Conservation (phyloP, 1,139 yeast species). For the Suhomyces anneliseae region DNA sequence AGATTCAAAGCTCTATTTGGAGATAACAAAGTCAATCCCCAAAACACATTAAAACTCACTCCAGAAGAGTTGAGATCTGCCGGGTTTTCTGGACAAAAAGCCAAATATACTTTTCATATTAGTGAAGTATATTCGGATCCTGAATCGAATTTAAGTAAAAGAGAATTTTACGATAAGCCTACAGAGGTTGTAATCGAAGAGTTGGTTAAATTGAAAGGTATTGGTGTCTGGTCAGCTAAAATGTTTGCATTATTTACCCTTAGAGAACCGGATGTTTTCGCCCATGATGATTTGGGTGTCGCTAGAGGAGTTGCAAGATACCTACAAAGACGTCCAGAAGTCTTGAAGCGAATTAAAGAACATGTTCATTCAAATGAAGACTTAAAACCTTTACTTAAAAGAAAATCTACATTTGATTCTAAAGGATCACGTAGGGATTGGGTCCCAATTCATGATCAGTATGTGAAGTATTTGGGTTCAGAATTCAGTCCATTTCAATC, state of each 20-base stretch:
- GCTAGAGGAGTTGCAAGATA: constrained; percentile 78
- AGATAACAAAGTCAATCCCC: constrained; percentile 53
- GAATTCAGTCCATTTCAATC: constrained; percentile 67
- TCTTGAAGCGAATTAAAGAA: constrained; percentile 41
- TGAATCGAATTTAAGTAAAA: constrained; percentile 36
- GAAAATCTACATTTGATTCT: constrained; percentile 41
- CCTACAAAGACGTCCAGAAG: constrained; percentile 54
- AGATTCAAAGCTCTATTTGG: constrained; percentile 44
- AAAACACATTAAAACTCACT: constrained; percentile 38
- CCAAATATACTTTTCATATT: constrained; percentile 61
- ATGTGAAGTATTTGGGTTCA: constrained; percentile 55
- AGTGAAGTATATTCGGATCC: constrained; percentile 54
- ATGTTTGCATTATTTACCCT: constrained; percentile 81
- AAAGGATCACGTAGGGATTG: constrained; percentile 49
- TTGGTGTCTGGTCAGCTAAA: constrained; percentile 89
- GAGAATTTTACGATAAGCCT: constrained; percentile 24
- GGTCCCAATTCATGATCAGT: constrained; percentile 62
- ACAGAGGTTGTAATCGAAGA: constrained; percentile 55
- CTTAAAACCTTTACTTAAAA: constrained; percentile 28
- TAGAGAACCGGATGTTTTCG: constrained; percentile 66
- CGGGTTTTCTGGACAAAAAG: constrained; percentile 74
- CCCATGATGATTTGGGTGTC: constrained; percentile 79
- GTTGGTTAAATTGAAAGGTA: constrained; percentile 66
- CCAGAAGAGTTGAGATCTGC: constrained; percentile 54
- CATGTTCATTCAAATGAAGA: constrained; percentile 32